A percentile compares a stretch with the other conserved stretches of the same genome.
Evolutionary conservation across 441 rosid species (phyloP).

Genomic region (Pelargonium myrrhifolium): DNA sequence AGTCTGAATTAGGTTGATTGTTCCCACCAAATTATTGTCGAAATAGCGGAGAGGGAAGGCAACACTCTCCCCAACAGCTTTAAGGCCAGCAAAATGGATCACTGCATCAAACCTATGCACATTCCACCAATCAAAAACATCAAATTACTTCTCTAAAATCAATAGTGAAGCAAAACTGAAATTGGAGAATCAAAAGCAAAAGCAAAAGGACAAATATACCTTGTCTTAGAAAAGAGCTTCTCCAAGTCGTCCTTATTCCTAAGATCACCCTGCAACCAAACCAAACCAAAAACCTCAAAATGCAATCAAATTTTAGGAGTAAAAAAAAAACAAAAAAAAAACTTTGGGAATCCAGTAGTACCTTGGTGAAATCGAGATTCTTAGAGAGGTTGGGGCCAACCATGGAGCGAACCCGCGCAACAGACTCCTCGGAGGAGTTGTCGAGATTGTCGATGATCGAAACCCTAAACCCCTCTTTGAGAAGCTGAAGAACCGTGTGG

Average conservation of each 20-base stretch:
- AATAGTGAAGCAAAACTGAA: slow-evolving; percentile 4
- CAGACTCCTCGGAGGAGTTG: slow-evolving; percentile 51
- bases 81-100: slow-evolving; percentile 68
- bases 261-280: slow-evolving; percentile 52
- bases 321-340: not conserved
- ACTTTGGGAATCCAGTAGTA: slow-evolving; percentile 9
- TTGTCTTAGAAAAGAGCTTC: slow-evolving; percentile 45
- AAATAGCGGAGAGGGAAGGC: slow-evolving; percentile 51
- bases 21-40: slow-evolving; percentile 59
- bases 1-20: slow-evolving; percentile 56
- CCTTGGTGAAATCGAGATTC: slow-evolving; percentile 48
- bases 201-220: slow-evolving; percentile 23
- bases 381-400: slow-evolving; percentile 55
- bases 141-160: not conserved
- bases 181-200: not conserved
- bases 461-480: slow-evolving; percentile 49
- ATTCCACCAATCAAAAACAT: slow-evolving; percentile 5
- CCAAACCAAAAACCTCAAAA: slow-evolving; percentile 6
- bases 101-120: slow-evolving; percentile 54
- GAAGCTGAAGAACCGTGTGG: slow-evolving; percentile 58
- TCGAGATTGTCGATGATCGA: slow-evolving; percentile 58
- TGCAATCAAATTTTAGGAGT: not conserved
- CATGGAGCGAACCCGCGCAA: slow-evolving; percentile 48
- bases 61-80: slow-evolving; percentile 65
- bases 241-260: slow-evolving; percentile 59